Conservation (phyloP, 2,329 filamentous ascomycete species). For the Claviceps citrina region DNA sequence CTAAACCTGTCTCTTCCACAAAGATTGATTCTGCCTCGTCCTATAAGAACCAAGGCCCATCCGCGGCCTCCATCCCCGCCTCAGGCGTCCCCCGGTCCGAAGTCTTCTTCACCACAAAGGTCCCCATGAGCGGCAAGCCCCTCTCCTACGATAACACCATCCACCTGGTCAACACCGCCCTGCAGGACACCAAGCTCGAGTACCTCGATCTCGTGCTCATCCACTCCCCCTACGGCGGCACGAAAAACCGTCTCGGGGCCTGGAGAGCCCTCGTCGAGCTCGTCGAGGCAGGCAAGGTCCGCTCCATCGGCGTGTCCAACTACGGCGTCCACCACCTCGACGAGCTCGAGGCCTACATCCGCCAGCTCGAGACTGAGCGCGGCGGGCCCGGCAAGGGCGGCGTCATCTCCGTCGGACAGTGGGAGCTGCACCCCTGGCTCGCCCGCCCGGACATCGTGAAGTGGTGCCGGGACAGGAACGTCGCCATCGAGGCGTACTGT, state of each 20-base stretch:
- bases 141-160: slow-evolving; percentile 48
- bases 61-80: slow-evolving; percentile 28
- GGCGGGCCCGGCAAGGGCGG: slow-evolving; percentile 51
- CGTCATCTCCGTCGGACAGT: slow-evolving; percentile 69
- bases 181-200: slow-evolving; percentile 44
- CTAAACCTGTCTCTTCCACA: background rate
- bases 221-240: slow-evolving; percentile 45
- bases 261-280: slow-evolving; percentile 50
- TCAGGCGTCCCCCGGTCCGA: slow-evolving; percentile 28
- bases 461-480: slow-evolving; percentile 53
- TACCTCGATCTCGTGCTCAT: slow-evolving; percentile 55
- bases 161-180: slow-evolving; percentile 45
- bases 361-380: slow-evolving; percentile 44
- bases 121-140: slow-evolving; percentile 24
- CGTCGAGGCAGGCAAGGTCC: slow-evolving; percentile 44
- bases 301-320: slow-evolving; percentile 49
- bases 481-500: slow-evolving; percentile 49
- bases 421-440: slow-evolving; percentile 83
- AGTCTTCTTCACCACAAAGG: slow-evolving; percentile 42
- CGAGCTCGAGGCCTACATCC: slow-evolving; percentile 43
- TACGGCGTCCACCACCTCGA: slow-evolving; percentile 48
- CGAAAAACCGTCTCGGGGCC: slow-evolving; percentile 38
- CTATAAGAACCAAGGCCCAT: slow-evolving; percentile 36
- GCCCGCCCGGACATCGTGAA: slow-evolving; percentile 60
- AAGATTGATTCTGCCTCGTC: slow-evolving; percentile 38